These are phyloP conservation scores for Aspergillus sp. DNA, from an alignment of 2,329 filamentous ascomycete genomes.

Conservation along the genomic window DNA sequence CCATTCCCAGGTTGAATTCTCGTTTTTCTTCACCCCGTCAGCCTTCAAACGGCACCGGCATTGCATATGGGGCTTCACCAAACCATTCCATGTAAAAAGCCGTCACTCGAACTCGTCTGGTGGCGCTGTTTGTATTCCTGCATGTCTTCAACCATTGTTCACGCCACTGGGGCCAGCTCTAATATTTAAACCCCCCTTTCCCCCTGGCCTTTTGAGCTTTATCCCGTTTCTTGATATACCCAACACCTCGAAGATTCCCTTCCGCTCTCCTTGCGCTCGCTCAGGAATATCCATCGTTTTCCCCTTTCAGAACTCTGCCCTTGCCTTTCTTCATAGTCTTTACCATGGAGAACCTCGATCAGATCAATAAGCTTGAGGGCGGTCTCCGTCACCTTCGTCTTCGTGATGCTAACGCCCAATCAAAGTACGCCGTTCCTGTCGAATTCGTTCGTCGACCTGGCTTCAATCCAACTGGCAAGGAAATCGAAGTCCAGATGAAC, in stretches of 20 bases:
- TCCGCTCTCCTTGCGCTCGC: background rate
- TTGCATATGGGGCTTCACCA: constrained; percentile 17
- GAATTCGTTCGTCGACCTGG: constrained; percentile 49
- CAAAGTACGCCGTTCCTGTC: constrained; percentile 35
- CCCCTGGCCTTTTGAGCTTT: constrained; percentile 1
- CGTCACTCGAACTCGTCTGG: constrained; percentile 17
- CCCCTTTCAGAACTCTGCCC: background rate
- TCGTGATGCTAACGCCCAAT: constrained; percentile 28
- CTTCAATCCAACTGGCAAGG: constrained; percentile 60
- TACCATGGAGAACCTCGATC: constrained; percentile 24
- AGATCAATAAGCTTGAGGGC: constrained; percentile 20
- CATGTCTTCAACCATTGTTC: constrained; percentile 14
- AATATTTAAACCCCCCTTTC: constrained; percentile 13
- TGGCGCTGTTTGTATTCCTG: constrained; percentile 5
- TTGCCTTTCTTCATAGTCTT: constrained; percentile 3
- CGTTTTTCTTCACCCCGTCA: constrained; percentile 11
- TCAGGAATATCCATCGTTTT: background rate
- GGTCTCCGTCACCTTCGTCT: constrained; percentile 26
- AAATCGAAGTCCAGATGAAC: constrained; percentile 64
- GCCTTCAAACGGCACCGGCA: constrained; percentile 14
- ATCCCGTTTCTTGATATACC: constrained; percentile 1
- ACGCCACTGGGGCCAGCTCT: background rate
- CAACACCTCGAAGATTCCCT: background rate
- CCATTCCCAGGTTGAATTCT: background rate
- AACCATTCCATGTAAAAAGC: constrained; percentile 16